Conservation (phyloP, 1,139 yeast genomes). For the Sugiyamaella novakii region DNA sequence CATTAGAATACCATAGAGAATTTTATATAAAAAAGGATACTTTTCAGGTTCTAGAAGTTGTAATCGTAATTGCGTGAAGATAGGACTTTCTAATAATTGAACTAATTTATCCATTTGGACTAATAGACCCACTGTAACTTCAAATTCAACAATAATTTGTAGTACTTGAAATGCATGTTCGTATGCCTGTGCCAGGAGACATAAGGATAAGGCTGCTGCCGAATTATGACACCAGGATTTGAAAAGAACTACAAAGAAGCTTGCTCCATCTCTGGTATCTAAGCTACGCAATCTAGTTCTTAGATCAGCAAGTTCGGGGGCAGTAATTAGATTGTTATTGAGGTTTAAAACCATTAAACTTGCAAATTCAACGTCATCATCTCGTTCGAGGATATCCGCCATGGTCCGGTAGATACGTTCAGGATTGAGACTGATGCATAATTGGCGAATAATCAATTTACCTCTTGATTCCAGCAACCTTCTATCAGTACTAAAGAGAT, state of each 20-base stretch:
- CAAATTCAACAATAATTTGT: conserved; percentile 73
- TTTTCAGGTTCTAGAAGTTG: conserved; percentile 86
- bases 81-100: conserved; percentile 83
- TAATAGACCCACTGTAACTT: conserved; percentile 67
- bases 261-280: conserved; percentile 62
- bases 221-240: conserved; percentile 93
- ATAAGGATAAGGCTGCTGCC: conserved; percentile 83
- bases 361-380: conserved; percentile 68
- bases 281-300: conserved; percentile 64
- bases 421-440: conserved; percentile 79
- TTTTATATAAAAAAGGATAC: conserved; percentile 80
- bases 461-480: conserved; percentile 70
- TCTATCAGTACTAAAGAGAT: conserved; percentile 67
- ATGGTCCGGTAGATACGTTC: conserved; percentile 81
- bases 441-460: conserved; percentile 79
- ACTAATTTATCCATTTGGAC: conserved; percentile 80
- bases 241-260: conserved; percentile 74
- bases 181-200: conserved; percentile 85
- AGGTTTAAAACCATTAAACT: conserved; percentile 83
- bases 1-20: conserved; percentile 92
- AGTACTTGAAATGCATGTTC: conserved; percentile 83
- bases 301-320: conserved; percentile 73
- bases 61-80: conserved; percentile 81
- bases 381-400: conserved; percentile 71
- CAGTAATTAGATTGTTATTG: conserved; percentile 84